Base-by-base conservation (phyloP, 2,329 filamentous ascomycete genomes). In the Aspergillus pseudoglaucus region DNA sequence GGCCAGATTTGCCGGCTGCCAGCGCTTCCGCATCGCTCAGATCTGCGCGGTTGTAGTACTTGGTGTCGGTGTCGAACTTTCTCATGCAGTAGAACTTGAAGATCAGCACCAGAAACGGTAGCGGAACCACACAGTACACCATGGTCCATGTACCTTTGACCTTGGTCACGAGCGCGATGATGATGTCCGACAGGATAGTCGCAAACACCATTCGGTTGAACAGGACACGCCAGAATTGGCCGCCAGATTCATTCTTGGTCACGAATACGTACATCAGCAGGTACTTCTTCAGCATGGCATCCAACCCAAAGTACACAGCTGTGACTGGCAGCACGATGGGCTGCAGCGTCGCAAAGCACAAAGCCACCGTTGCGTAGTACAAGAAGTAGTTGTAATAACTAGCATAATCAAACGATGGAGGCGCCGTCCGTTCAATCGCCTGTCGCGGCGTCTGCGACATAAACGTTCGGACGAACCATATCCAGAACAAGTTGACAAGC, bases 361-460 rank as follows among this genome's bases (percentile, higher is more conserved):
- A 75, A 0, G 89, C 86, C 27, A 97, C 87, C 0, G 91, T 96
- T 20, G 87, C 78, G 72, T 97, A 98, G 71, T 88, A 98, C 25
- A 97, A 76, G 69, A 96, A 96, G 67, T 95, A 97, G 68, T 96
- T 97, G 78, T 96, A 98, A 72, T 97, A 97, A 58, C 83, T 89
- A 49, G 93, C 89, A 62, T 96, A 97, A 58, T 97, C 90, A 65
- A 98, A 96, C 0, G 88, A 77, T 2, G 88, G 90, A 1, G 93
- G 93, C 3, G 93, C 93, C 0, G 90, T 95, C 62, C 93, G 81
- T 66, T 95, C 88, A 57, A 97, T 97, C 57, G 93, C 75, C 66
- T 95, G 86, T 57, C 93, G 80, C 4, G 93, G 93, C 2, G 93
- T 97, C 3, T 91, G 91, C 52, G 82, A 85, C 22, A 88, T 80